Evolutionary conservation across 208 protist genomes (phyloP).

Genomic region (Acanthamoeba sp.): DNA sequence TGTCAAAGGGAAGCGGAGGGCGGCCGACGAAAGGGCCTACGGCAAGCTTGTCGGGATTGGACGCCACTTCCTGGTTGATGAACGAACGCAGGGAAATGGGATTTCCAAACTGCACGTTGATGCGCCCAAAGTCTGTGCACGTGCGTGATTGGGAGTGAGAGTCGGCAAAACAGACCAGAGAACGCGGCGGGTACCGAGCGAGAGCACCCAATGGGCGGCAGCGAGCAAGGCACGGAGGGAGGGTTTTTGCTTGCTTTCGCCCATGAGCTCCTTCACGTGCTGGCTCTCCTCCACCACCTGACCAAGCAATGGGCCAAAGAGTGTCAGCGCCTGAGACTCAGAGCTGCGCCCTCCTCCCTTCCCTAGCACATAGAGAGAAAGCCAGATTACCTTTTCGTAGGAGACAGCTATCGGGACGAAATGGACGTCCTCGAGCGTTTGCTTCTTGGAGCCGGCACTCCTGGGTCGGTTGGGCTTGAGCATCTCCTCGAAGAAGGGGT

Average conservation of each 20-base stretch:
- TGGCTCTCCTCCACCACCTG: slow-evolving; percentile 79
- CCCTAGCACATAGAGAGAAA: too few species aligned
- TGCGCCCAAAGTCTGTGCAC: slow-evolving; percentile 51
- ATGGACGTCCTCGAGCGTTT: slow-evolving; percentile 69
- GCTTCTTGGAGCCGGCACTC: not conserved
- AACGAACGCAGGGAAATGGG: slow-evolving; percentile 65
- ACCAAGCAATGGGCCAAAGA: slow-evolving; percentile 72
- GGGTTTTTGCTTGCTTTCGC: slow-evolving; percentile 78
- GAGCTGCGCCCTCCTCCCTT: too few species aligned
- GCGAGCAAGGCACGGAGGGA: slow-evolving; percentile 63
- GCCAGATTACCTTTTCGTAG: slow-evolving; percentile 80
- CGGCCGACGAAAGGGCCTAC: not conserved
- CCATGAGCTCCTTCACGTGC: slow-evolving; percentile 79
- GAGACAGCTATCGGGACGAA: slow-evolving; percentile 82
- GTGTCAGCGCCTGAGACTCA: slow-evolving; percentile 34
- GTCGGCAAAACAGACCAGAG: not conserved
- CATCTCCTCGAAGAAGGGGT: slow-evolving; percentile 78
- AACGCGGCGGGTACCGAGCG: not conserved
- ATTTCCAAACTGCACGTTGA: slow-evolving; percentile 73
- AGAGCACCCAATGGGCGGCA: slow-evolving; percentile 66
- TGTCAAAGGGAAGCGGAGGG: slow-evolving; percentile 1
- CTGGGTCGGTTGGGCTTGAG: not conserved
- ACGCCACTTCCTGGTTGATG: slow-evolving; percentile 18
- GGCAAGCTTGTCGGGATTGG: not conserved
- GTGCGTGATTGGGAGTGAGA: not conserved